These are phyloP conservation scores for Pachyrhizus erosus DNA, from an alignment of 306 rosid genomes.

Conservation along the genomic window DNA sequence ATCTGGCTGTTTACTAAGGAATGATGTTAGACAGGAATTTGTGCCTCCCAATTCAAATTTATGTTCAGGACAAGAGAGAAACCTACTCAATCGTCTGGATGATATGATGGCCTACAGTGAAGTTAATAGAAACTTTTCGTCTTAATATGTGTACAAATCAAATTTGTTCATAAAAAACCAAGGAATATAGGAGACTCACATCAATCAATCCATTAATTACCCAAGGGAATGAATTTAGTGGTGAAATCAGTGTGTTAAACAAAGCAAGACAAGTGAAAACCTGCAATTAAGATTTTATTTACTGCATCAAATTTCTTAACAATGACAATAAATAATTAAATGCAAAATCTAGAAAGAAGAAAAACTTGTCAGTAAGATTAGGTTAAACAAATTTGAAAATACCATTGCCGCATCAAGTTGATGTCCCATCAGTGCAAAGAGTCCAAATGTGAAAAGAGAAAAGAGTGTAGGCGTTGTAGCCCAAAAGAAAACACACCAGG, in stretches of 20 bases:
- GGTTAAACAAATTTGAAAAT: conserved; percentile 43
- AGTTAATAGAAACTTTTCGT: conserved; percentile 27
- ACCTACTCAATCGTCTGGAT: conserved; percentile 77
- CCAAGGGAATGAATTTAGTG: conserved; percentile 97
- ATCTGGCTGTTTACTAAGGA: conserved; percentile 51
- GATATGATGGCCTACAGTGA: conserved; percentile 77
- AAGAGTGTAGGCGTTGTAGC: conserved; percentile 95
- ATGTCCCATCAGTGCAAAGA: conserved; percentile 84
- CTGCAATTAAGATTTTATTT: conserved; percentile 58
- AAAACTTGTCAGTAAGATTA: conserved; percentile 35
- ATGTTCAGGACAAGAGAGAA: conserved; percentile 76
- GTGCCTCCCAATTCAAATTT: conserved; percentile 49
- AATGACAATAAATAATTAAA: conserved; percentile 26
- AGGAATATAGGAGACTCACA: conserved; percentile 59
- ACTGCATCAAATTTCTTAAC: conserved; percentile 42
- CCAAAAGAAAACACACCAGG: conserved; percentile 99
- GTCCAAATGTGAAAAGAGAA: conserved; percentile 93
- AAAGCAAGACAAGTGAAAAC: conserved; percentile 99
- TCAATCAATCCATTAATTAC: conserved; percentile 97
- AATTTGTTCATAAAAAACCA: conserved; percentile 28
- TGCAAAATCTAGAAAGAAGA: conserved; percentile 9
- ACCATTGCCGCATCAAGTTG: conserved; percentile 97
- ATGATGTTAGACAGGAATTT: conserved; percentile 49
- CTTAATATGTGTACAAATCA: neutral
- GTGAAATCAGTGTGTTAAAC: conserved; percentile 88